These are phyloP conservation scores for Saccharomycopsis synnaedendra DNA, from an alignment of 805 yeast species.

Conservation along the genomic window DNA sequence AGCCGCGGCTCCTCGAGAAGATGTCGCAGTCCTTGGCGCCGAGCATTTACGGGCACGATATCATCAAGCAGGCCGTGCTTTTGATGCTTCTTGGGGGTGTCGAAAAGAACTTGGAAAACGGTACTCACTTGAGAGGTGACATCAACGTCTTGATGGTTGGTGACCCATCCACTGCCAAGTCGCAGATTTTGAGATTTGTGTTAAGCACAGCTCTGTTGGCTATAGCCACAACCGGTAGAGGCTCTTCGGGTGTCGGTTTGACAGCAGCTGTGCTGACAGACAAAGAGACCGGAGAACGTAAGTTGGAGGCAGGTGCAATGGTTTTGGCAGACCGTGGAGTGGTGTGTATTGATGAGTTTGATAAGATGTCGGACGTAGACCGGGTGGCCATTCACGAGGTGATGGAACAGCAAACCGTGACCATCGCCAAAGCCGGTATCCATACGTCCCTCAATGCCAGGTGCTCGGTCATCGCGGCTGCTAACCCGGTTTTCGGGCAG, in stretches of 20 bases:
- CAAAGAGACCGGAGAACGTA: conserved; percentile 92
- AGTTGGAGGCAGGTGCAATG: conserved; percentile 99
- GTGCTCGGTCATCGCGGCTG: conserved; percentile 95
- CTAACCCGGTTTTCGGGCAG: conserved; percentile 95
- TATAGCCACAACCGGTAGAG: conserved; percentile 97
- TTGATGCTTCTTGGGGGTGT: conserved; percentile 89
- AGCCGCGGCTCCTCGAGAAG: conserved; percentile 60
- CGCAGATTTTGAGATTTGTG: conserved; percentile 89
- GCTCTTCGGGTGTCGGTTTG: conserved; percentile 99
- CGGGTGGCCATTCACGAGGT: conserved; percentile 98
- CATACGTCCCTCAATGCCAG: conserved; percentile 94
- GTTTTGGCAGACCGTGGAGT: conserved; percentile 95
- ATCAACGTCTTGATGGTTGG: conserved; percentile 95
- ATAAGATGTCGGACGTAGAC: conserved; percentile 94
- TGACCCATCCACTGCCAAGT: conserved; percentile 97
- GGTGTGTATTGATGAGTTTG: conserved; percentile 98
- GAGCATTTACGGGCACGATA: conserved; percentile 86
- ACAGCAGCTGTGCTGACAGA: conserved; percentile 98
- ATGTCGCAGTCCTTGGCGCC: conserved; percentile 88
- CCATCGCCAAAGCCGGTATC: conserved; percentile 96
- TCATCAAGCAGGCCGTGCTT: conserved; percentile 82
- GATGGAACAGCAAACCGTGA: conserved; percentile 98
- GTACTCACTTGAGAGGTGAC: conserved; percentile 96
- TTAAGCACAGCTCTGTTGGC: conserved; percentile 91
- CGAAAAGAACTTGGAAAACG: conserved; percentile 87